Conservation (phyloP, 1,284 basidiomycete species). For the Cryptococcus amylolentus region DNA sequence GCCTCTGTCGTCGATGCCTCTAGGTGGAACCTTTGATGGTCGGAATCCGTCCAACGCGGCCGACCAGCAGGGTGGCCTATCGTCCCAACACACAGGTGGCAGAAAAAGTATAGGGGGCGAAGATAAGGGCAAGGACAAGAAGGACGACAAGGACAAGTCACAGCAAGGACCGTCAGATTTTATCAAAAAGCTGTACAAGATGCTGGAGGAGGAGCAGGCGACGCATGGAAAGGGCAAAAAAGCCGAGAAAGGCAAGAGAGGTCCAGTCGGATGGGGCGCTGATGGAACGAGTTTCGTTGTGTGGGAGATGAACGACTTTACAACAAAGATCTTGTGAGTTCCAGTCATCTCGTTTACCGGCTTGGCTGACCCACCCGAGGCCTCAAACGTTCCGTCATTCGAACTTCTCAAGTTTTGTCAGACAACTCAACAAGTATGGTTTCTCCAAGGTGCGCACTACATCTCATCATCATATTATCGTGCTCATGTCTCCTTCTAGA, state of each 20-base stretch:
- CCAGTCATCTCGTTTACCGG: background rate
- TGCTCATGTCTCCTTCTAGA: slow-evolving; percentile 17
- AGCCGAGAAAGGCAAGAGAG: slow-evolving; percentile 27
- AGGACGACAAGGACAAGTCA: slow-evolving; percentile 4
- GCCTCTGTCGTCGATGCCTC: slow-evolving; percentile 3
- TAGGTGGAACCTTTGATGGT: slow-evolving; percentile 7
- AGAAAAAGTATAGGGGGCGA: too few species aligned
- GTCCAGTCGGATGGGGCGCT: slow-evolving; percentile 72
- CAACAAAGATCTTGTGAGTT: slow-evolving; percentile 72
- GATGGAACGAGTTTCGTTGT: slow-evolving; percentile 89
- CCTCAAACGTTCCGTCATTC: slow-evolving; percentile 96
- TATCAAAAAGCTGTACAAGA: slow-evolving; percentile 92
- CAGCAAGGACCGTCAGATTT: slow-evolving; percentile 62
- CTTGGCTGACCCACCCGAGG: slow-evolving; percentile 14
- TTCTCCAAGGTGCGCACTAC: slow-evolving; percentile 74
- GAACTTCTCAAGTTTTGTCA: slow-evolving; percentile 90
- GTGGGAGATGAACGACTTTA: slow-evolving; percentile 98
- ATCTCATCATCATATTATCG: background rate
- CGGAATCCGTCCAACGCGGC: background rate
- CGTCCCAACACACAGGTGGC: background rate
- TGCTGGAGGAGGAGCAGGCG: slow-evolving; percentile 46
- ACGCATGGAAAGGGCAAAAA: slow-evolving; percentile 36
- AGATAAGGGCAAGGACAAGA: slow-evolving; percentile 1
- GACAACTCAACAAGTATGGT: slow-evolving; percentile 97
- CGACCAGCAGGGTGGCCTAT: background rate